These are phyloP conservation scores for Penicillium sp. DNA, from an alignment of 2,329 filamentous ascomycete genomes.

Conservation along the genomic window DNA sequence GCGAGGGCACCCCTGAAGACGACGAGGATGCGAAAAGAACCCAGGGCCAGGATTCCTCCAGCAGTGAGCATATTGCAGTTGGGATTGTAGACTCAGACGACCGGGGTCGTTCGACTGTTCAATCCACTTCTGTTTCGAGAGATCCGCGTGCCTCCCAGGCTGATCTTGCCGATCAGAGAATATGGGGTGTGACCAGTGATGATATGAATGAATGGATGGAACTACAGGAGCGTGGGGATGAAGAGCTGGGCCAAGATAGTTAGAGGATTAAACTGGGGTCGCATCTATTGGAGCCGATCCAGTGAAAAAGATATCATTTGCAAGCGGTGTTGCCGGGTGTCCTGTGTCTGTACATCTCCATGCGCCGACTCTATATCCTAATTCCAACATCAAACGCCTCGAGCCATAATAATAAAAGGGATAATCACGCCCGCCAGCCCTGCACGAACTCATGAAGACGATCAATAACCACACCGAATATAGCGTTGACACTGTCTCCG, in stretches of 20 bases:
- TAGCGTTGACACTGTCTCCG: slow-evolving; percentile 80
- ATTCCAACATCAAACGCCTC: background rate
- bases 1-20: slow-evolving; percentile 52
- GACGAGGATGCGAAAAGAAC: slow-evolving; percentile 29
- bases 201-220: slow-evolving; percentile 22
- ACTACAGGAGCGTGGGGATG: slow-evolving; percentile 18
- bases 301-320: background rate
- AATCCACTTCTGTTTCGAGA: background rate
- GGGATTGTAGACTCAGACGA: background rate
- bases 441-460: slow-evolving; percentile 90
- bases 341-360: slow-evolving; percentile 7
- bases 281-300: background rate
- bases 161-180: slow-evolving; percentile 6
- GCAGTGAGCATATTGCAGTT: background rate
- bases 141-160: background rate
- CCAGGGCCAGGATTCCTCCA: background rate
- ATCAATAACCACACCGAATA: slow-evolving; percentile 92
- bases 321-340: slow-evolving; percentile 6
- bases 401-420: background rate
- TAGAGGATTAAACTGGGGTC: background rate
- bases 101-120: background rate
- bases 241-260: slow-evolving; percentile 15
- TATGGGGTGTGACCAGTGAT: slow-evolving; percentile 3
- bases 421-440: slow-evolving; percentile 65
- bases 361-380: slow-evolving; percentile 5